A percentile compares a stretch with the other conserved stretches of the same genome.
Evolutionary conservation across 139 green algal species (phyloP).

Genomic region (Coccomyxa sp.): DNA sequence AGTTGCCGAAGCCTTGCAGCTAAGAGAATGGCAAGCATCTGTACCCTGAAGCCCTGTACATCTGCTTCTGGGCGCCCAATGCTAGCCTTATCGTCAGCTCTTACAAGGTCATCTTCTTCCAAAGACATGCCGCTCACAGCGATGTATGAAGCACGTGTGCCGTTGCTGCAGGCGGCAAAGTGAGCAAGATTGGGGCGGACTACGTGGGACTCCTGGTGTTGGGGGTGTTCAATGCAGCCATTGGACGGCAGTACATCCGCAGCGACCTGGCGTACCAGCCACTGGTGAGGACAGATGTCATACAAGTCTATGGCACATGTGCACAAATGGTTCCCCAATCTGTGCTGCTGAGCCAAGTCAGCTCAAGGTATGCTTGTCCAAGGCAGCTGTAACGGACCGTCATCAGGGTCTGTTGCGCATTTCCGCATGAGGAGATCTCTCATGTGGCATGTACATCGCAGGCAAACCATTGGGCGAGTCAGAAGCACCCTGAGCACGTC

Average conservation of each 20-base stretch:
- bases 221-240: constrained; percentile 61
- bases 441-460: background rate
- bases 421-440: no score
- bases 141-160: background rate
- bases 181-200: constrained; percentile 57
- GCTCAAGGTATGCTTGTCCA: background rate
- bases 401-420: no score
- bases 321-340: background rate
- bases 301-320: background rate
- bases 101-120: background rate
- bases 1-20: background rate
- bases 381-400: background rate
- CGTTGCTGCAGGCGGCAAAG: constrained; percentile 38
- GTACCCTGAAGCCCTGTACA: background rate
- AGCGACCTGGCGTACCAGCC: constrained; percentile 25
- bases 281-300: constrained; percentile 7
- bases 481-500: background rate
- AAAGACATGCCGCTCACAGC: no score
- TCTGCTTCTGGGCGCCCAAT: background rate
- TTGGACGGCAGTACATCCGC: constrained; percentile 35
- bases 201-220: constrained; percentile 67
- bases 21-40: background rate
- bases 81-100: background rate
- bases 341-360: background rate
- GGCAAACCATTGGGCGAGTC: background rate